These are phyloP conservation scores for Gonapodya sp. DNA, from an alignment of 192 early-diverging fungal species.

Conservation along the genomic window DNA sequence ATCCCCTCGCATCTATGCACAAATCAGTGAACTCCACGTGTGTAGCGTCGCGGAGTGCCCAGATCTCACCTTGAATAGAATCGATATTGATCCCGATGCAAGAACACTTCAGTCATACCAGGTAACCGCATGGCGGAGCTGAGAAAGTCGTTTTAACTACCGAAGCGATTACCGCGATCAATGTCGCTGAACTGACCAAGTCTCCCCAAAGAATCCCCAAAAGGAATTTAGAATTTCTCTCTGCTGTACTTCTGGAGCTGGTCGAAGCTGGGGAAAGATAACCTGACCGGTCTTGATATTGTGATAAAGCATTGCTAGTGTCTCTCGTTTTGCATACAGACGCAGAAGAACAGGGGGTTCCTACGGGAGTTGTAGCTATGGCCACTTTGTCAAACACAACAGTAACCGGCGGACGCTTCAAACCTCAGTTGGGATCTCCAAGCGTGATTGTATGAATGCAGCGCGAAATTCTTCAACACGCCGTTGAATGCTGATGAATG, in stretches of 20 bases:
- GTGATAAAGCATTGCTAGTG: slow-evolving; percentile 47
- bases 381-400: not conserved
- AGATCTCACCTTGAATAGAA: slow-evolving; percentile 13
- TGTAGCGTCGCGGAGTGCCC: not conserved
- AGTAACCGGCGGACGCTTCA: not conserved
- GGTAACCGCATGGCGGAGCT: slow-evolving; percentile 8
- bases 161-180: not conserved
- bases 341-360: slow-evolving; percentile 46
- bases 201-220: slow-evolving; percentile 45
- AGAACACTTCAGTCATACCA: slow-evolving; percentile 11
- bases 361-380: slow-evolving; percentile 15
- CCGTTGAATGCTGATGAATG: slow-evolving; percentile 25
- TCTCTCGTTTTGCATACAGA: slow-evolving; percentile 52
- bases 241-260: slow-evolving; percentile 50
- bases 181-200: slow-evolving; percentile 26
- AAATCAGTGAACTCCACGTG: not conserved
- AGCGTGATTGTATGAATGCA: slow-evolving; percentile 38
- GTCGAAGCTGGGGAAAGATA: slow-evolving; percentile 47
- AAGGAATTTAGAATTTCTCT: slow-evolving; percentile 40
- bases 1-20: not conserved
- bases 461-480: slow-evolving; percentile 40
- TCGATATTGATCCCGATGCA: slow-evolving; percentile 12
- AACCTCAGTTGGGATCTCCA: slow-evolving; percentile 54
- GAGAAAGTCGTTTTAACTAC: not conserved
- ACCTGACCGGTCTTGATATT: slow-evolving; percentile 49